Evolutionary conservation across 345 rosid species (phyloP).

Genomic region (Limnanthes douglasii): DNA sequence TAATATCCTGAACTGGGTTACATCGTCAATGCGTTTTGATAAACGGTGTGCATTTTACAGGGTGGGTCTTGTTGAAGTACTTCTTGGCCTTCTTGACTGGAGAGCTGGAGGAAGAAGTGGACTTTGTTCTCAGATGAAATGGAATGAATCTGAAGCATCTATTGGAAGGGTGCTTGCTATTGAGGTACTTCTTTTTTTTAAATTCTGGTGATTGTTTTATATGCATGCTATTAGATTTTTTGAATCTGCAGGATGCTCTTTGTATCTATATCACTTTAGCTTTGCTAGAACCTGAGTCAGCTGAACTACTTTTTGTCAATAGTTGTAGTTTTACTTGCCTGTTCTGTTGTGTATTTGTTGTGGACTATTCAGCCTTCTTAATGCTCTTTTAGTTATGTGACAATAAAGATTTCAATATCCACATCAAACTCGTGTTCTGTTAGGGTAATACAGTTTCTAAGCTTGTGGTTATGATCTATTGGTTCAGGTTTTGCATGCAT

Average conservation of each 20-base stretch:
- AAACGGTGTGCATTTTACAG: no score
- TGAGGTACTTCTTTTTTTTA: slow-evolving; percentile 30
- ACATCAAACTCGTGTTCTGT: no score
- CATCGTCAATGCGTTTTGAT: slow-evolving; percentile 4
- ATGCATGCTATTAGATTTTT: not conserved
- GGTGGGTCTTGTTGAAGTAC: slow-evolving; percentile 92
- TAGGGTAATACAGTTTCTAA: not conserved
- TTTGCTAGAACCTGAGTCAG: not conserved
- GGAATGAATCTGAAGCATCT: slow-evolving; percentile 98
- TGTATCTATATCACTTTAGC: not conserved
- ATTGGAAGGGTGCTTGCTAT: slow-evolving; percentile 97
- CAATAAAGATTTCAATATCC: no score
- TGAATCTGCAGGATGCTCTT: not conserved
- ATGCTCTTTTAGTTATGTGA: no score
- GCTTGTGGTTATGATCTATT: not conserved
- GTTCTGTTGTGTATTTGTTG: no score
- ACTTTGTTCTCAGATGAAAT: slow-evolving; percentile 83
- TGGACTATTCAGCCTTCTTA: no score
- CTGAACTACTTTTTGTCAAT: not conserved
- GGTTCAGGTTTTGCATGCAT: slow-evolving; percentile 81
- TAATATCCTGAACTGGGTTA: not conserved
- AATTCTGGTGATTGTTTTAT: not conserved
- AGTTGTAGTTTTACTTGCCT: no score
- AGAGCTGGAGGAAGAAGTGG: slow-evolving; percentile 87
- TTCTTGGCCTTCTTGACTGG: slow-evolving; percentile 98